These are phyloP conservation scores for Chrysanthemum lavandulifolium DNA, from an alignment of 129 eudicot genomes.

Conservation along the genomic window DNA sequence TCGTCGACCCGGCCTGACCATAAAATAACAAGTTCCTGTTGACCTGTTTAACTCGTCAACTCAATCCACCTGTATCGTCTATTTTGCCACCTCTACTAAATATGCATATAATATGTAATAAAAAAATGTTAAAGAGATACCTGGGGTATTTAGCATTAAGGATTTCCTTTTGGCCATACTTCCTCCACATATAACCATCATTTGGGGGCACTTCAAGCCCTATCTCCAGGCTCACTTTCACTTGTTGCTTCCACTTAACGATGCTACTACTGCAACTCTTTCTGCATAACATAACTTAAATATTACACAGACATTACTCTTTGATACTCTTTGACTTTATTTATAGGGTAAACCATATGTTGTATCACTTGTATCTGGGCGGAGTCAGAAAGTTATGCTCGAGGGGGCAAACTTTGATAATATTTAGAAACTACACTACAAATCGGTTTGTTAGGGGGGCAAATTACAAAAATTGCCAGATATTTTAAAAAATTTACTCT, in stretches of 20 bases:
- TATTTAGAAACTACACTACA: no score
- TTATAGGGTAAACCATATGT: background rate
- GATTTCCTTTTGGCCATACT: conserved; percentile 69
- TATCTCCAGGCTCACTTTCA: conserved; percentile 35
- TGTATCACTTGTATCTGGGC: background rate
- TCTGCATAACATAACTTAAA: conserved; percentile 19
- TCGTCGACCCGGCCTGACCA: background rate
- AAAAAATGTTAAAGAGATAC: conserved; percentile 27
- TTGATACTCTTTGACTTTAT: background rate
- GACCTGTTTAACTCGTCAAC: no score
- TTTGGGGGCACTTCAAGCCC: conserved; percentile 45
- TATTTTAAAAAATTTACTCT: no score
- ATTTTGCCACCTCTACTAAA: no score
- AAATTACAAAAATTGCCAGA: no score
- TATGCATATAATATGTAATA: background rate
- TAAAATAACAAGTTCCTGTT: no score
- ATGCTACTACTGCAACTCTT: conserved; percentile 20
- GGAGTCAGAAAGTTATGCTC: no score
- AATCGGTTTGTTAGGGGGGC: no score
- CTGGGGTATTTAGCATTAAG: conserved; percentile 64
- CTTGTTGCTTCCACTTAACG: conserved; percentile 32
- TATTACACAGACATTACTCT: background rate
- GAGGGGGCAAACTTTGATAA: no score
- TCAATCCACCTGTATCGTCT: no score
- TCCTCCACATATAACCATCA: conserved; percentile 74